A percentile compares a stretch with the other conserved stretches of the same genome.
phyloP scores from a whole-genome alignment of 345 rosid genomes.

The Salix exigua region DNA sequence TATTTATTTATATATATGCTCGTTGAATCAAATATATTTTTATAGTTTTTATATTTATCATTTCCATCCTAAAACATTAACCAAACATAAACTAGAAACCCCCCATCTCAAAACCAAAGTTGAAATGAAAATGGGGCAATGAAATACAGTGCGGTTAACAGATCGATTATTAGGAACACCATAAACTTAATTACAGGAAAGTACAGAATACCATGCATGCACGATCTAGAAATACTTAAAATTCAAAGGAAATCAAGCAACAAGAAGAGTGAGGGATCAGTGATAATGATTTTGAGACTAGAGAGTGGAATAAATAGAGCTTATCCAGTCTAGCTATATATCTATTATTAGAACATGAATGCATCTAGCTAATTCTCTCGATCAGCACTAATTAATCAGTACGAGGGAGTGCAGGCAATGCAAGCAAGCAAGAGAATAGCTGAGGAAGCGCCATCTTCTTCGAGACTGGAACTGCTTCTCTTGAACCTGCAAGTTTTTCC shows the following conservation, averaged over 20 bases:
- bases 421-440: constrained; percentile 88
- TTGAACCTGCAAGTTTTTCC: constrained; percentile 66
- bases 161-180: neutral
- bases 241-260: neutral
- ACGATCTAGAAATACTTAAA: neutral
- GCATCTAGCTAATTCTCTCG: neutral
- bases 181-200: neutral
- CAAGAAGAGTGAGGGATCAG: neutral
- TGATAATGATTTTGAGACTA: neutral
- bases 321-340: neutral
- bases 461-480: constrained; percentile 66
- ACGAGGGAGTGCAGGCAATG: constrained; percentile 67
- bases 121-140: neutral
- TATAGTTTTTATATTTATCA: too few relatives aligned
- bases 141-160: neutral
- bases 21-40: too few relatives aligned
- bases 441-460: constrained; percentile 82
- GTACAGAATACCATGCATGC: neutral
- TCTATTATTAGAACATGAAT: neutral
- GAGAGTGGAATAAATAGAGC: neutral
- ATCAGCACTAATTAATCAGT: neutral
- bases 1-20: too few relatives aligned
- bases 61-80: too few relatives aligned
- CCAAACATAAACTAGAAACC: too few relatives aligned
- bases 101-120: too few relatives aligned